Evolutionary conservation across 768 basidiomycete species (phyloP).

Genomic region (Coprinopsis cinerea): DNA sequence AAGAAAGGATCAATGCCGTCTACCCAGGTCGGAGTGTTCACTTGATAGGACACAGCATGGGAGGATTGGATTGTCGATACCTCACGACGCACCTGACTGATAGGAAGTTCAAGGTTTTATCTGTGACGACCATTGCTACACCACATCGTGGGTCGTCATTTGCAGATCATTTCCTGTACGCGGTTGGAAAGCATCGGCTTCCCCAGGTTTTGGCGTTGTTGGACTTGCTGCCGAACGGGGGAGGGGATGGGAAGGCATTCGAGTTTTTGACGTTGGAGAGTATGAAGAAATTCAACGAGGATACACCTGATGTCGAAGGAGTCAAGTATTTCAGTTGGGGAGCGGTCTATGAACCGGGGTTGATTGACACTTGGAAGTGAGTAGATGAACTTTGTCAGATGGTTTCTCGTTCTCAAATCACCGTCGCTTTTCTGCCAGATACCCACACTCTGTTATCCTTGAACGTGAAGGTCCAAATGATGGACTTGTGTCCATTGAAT

Average conservation of each 20-base stretch:
- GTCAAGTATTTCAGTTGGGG: constrained; percentile 96
- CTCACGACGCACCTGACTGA: constrained; percentile 73
- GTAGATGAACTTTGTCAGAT: constrained; percentile 19
- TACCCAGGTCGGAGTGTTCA: constrained; percentile 86
- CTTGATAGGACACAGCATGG: constrained; percentile 83
- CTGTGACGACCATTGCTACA: constrained; percentile 90
- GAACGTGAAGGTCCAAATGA: constrained; percentile 92
- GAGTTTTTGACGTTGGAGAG: constrained; percentile 76
- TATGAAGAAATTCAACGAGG: constrained; percentile 87
- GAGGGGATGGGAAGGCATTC: constrained; percentile 94
- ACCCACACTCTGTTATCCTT: constrained; percentile 74
- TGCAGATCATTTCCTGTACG: constrained; percentile 82
- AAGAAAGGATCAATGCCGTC: constrained; percentile 67
- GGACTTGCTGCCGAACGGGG: constrained; percentile 83
- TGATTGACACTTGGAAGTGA: constrained; percentile 86
- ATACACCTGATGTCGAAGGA: constrained; percentile 70
- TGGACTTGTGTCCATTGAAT: constrained; percentile 85
- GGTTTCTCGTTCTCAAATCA: constrained; percentile 1
- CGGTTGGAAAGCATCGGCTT: constrained; percentile 61
- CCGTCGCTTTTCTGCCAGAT: constrained; percentile 24
- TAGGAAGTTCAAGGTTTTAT: constrained; percentile 74
- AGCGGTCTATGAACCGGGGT: constrained; percentile 79
- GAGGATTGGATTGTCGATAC: constrained; percentile 91
- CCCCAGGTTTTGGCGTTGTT: constrained; percentile 69
- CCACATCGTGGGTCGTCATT: constrained; percentile 94